Base-by-base conservation (phyloP, 2,329 filamentous ascomycete species). In the Delphinella strobiligena region DNA sequence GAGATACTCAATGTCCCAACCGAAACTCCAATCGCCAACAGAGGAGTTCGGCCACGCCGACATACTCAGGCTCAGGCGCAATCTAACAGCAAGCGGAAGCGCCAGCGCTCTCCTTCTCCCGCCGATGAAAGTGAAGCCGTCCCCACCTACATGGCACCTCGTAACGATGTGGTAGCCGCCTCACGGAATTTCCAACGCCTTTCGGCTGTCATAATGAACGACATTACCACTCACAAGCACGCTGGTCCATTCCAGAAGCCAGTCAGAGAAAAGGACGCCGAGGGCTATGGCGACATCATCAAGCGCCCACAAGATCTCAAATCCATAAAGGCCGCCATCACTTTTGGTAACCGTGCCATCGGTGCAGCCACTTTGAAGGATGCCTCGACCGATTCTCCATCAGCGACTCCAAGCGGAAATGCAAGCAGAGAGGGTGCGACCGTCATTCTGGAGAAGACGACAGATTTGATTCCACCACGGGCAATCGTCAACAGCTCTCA, bases 401-500 rank as follows among this genome's bases (percentile, higher is more conserved):
- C 74, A 14, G 69, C 71, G 14, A 77, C 79, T 38, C 67, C 71
- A 3, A 53, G 57, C 18, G 49, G 58, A 30, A 54, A 32, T 14
- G 40, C 39, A 10, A 42, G 36, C 16, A 42, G 37, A 3, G 36
- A 34, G 4, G 42, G 44, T 19, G 66, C 71, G 5, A 71, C 64
- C 42, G 66, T 82, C 15, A 75, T 72, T 68, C 63, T 89, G 5
- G 77, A 82, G 7, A 72, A 82, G 41, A 81, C 75, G 2, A 73
- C 80, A 36, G 85, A 95, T 42, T 68, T 94, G 18, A 71, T 89
- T 2, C 85, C 89, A 2, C 89, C 91, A 0, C 84, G 79, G 51
- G 85, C 80, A 15, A 94, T 96, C 51, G 84, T 96, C 60, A 96
- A 96, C 60, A 88, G 83, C 37, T 78, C 82, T 1, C 91, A 96